Conservation (phyloP, 345 rosid species). For the Microcos paniculata region DNA sequence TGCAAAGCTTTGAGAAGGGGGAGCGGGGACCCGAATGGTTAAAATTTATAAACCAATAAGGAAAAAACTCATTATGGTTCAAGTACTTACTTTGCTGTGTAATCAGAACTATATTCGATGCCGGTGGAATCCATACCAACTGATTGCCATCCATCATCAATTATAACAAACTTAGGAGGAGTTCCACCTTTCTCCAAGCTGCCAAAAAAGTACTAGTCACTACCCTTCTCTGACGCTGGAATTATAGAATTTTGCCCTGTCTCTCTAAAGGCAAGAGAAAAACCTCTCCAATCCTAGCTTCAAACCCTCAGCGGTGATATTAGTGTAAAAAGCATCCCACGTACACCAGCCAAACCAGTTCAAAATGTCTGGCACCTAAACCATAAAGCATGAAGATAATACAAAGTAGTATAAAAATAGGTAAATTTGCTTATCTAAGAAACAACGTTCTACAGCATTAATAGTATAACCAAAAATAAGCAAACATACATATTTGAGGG, state of each 20-base stretch:
- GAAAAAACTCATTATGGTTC: background rate
- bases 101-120: conserved; percentile 42
- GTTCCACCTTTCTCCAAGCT: conserved; percentile 57
- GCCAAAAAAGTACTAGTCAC: conserved; percentile 15
- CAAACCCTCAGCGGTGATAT: conserved; percentile 53
- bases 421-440: background rate
- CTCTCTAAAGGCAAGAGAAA: conserved; percentile 2
- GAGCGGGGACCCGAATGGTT: background rate
- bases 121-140: conserved; percentile 63
- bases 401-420: background rate
- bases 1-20: conserved; percentile 42
- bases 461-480: background rate
- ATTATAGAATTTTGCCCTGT: background rate
- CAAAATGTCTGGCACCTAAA: conserved; percentile 59
- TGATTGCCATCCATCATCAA: conserved; percentile 71
- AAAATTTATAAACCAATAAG: background rate
- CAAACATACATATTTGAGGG: background rate
- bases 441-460: background rate
- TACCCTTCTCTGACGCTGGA: conserved; percentile 26
- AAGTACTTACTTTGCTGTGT: conserved; percentile 55
- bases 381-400: background rate
- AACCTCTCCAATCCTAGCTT: conserved; percentile 59
- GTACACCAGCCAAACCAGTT: conserved; percentile 84
- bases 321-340: conserved; percentile 72
- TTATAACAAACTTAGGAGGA: conserved; percentile 54